Conservation (phyloP, 331 rosid genomes). For the Saraca asoca region DNA sequence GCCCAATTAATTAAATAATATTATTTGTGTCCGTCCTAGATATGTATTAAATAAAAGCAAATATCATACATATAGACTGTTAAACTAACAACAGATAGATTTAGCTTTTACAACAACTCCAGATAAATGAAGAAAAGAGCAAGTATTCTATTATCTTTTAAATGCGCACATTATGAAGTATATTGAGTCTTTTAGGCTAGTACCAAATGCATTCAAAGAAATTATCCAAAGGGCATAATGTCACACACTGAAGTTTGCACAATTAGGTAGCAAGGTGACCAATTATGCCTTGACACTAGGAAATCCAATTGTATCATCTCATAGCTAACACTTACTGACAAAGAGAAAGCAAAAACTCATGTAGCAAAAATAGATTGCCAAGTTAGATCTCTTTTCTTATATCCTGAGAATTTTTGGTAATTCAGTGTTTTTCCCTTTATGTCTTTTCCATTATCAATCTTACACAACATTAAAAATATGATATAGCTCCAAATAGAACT, state of each 20-base stretch:
- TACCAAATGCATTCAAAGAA: too few species aligned
- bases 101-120: background rate
- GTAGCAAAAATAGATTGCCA: background rate
- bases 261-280: too few species aligned
- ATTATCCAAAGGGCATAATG: too few species aligned
- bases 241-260: too few species aligned
- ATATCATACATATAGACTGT: too few species aligned
- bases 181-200: too few species aligned
- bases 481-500: background rate
- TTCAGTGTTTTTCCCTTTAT: background rate
- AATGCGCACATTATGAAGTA: background rate
- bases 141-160: background rate
- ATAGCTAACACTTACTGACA: too few species aligned
- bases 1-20: background rate
- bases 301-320: too few species aligned
- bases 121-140: background rate
- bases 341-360: background rate
- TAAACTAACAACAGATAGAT: background rate
- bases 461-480: background rate
- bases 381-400: background rate
- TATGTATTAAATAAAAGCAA: too few species aligned
- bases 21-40: background rate
- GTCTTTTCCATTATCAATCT: background rate
- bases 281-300: too few species aligned
- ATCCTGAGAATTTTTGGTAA: too few species aligned